These are phyloP conservation scores for Periconia digitata DNA, from an alignment of 2,329 filamentous ascomycete species.

Conservation along the genomic window DNA sequence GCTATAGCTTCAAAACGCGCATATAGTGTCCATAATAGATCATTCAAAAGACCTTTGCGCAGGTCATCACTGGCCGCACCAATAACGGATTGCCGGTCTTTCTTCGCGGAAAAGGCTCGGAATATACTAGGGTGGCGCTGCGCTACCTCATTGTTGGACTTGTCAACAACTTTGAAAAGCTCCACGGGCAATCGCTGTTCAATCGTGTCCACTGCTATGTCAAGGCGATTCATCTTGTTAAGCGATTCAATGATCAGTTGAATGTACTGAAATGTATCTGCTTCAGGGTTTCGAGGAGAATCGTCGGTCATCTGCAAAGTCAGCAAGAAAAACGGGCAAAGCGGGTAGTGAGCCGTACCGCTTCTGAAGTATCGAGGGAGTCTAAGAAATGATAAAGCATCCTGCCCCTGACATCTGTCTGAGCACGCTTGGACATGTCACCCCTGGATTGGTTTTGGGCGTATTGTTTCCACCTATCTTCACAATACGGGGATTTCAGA, in stretches of 20 bases:
- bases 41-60: constrained; percentile 82
- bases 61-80: constrained; percentile 68
- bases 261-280: constrained; percentile 93
- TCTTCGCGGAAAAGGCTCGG: constrained; percentile 52
- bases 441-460: constrained; percentile 63
- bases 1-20: constrained; percentile 97
- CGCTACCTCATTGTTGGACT: constrained; percentile 92
- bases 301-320: constrained; percentile 70
- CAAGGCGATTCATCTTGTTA: constrained; percentile 84
- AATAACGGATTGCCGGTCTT: constrained; percentile 62
- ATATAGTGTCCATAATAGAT: constrained; percentile 88
- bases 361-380: constrained; percentile 55
- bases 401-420: constrained; percentile 50
- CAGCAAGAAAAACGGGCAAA: constrained; percentile 21
- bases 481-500: constrained; percentile 95
- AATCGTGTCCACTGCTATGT: constrained; percentile 83
- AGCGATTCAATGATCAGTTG: constrained; percentile 83
- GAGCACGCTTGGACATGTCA: constrained; percentile 33
- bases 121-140: constrained; percentile 86
- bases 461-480: constrained; percentile 89
- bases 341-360: constrained; percentile 20
- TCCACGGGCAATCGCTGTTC: constrained; percentile 94
- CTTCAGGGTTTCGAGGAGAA: constrained; percentile 87
- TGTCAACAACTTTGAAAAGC: constrained; percentile 89
- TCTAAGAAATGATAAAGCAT: constrained; percentile 60